Base-by-base conservation (phyloP, 371 early-diverging fungal species). In the Capillidium rhysosporum region DNA sequence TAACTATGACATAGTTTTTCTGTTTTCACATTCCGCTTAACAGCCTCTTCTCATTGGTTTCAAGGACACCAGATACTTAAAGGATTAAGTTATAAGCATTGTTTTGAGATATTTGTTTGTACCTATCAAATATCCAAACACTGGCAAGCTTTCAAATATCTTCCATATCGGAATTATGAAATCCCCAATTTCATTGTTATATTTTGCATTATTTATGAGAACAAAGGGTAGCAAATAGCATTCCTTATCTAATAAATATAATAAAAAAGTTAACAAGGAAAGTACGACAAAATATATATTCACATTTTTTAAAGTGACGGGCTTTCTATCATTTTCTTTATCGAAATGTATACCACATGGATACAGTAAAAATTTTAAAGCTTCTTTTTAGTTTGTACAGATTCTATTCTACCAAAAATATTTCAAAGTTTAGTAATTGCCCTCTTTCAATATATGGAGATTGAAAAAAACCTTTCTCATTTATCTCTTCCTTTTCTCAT, bases 281-380 rank as follows among this genome's bases (percentile, higher is more conserved):
- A 0, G 41, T 26, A 39, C 41, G 51, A 45, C 61, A 61, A 48
- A 54, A 61, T 18, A 61, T 56, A 55, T 61, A 58, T 34, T 40
- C 39, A 43, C 61, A 61, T 46, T 31, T 29, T 48, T 23, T 14
- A 58, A 20, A 38, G 48, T 28, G 24, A 57, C 38, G 30, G 54
- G 52, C 16, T 46, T 18, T 38, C 44, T 23, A 25, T 58, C 61
- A 29, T 18, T 44, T 46, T 61, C 58, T 12, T 40, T 40, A 20
- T 61, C 61, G n/a, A 57, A 54, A 34, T 58, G 58, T 21, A 61
- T 61, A 10, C 52, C 53, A 56, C 61, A 61, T 20, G 34, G 25
- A 34, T 58, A 49, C 26, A 49, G 58, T 7, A 48, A 30, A n/a
- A 16, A 52, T 20, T 12, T 46, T 40, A 31, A 58, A 57, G 9